Evolutionary conservation across 2,329 filamentous ascomycete genomes (phyloP), one percentile per base, ranked within the genome.

Genomic region (Colletotrichum sp.): DNA sequence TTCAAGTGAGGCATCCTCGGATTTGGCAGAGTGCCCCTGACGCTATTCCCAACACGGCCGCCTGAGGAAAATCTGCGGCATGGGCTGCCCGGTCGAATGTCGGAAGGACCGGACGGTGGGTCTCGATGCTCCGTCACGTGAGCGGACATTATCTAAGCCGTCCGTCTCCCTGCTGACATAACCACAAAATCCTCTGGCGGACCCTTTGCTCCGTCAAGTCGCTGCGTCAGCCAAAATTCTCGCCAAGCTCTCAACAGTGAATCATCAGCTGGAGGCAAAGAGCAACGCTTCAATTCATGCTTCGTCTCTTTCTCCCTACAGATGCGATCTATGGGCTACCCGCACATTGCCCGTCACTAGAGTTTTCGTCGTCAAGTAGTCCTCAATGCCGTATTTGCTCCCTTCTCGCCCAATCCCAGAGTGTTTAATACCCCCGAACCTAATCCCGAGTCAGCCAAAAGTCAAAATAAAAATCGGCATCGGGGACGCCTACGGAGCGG

Each of bases 401-500:
- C 95, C 95, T 84, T 97, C 95, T 59, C 94, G 88, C 4, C 95
- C 95, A 80, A 96, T 96, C 2, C 95, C 95, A 80, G 92, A 95
- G 86, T 96, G 89, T 86, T 97, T 97, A 62, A 97, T 93, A 79
- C 95, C 95, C 19, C 95, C 95, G 82, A 97, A 97, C 59, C 30
- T 61, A 52, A 22, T 22, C 4, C 44, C 44, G 44, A 52, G 44
- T 52, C 44, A 52, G 44, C 44, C 44, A 52, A 52, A 52, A 52
- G 44, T 52, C 44, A 52, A 52, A 52, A 52, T 52, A 25, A 22
- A 13, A 52, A 22, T 49, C n/a, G 44, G n/a, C 30, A 64, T 64
- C 25, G 61, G 29, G 22, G 55, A 52, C 44, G 44, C 44, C 44
- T 52, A 52, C 0, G 91, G 91, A 69, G 89, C 83, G 0, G 90